Evolutionary conservation across 2,329 filamentous ascomycete species (phyloP), one percentile per base, ranked within the genome.

Genomic region (Claviceps sp.): DNA sequence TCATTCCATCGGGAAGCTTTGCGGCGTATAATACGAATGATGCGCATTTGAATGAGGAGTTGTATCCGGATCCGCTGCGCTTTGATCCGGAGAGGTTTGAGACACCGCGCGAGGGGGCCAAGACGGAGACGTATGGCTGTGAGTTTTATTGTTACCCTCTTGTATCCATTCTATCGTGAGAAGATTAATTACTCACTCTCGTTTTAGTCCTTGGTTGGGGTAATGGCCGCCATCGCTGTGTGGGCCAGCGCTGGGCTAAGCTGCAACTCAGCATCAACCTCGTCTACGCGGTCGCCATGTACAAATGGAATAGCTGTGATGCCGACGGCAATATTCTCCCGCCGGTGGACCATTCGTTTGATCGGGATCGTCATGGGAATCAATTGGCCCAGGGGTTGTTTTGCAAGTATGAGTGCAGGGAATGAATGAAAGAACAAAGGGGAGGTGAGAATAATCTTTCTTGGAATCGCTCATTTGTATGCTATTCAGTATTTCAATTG

Each of bases 11-110:
- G 1, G 48, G 53, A n/a, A 55, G 52, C 48, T 60, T 55, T 50
- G 58, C 51, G 37, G 47, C 41, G 14, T 62, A 59, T 50, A 59
- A 62, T 52, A 56, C 61, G 9, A 57, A 47, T 9, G 59, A 61
- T 14, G 50, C 55, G 8, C 53, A 63, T 50, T 60, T 53, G 50
- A 59, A 55, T 48, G 48, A 55, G 34, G 52, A 58, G 40, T 48
- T 62, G 16, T 62, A 57, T 51, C 58, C 56, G 6, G 38, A 56
- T 14, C 54, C 56, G 14, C n/a, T 42, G 16, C 54, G 56, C 18
- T 59, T 47, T 18, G 58, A 60, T 22, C 56, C 56, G 41, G 50
- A 54, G 22, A 56, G 58, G 20, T 60, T 51, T 46, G 22, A 20
- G n/a, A 54, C 56, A 18, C 58, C 18, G 16, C 18, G 45, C 11